Base-by-base conservation (phyloP, 2,329 filamentous ascomycete genomes). In the Mycogone perniciosa region DNA sequence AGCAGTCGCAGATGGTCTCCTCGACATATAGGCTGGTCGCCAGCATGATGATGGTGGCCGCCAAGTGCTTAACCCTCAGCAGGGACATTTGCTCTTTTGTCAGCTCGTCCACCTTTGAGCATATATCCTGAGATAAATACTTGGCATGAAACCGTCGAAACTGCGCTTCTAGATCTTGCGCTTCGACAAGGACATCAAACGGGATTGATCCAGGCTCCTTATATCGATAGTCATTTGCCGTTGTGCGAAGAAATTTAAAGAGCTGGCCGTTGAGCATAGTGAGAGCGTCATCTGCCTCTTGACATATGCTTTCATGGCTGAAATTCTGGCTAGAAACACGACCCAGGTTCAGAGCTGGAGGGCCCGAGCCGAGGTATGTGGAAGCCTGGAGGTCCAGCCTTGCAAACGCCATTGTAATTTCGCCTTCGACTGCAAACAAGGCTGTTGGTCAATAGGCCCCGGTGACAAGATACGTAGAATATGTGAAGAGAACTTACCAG, bases 331-430 rank as follows among this genome's bases (percentile, higher is more conserved):
- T 29, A 26, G 7, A 5, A 20, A 11, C 8, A 6, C 30, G 40
- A 13, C 42, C 44, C 29, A 46, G 44, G 48, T 48, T 41, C 13
- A 54, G 31, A 2, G 44, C 46, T 4, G 54, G 54, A 6, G 52
- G 44, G 7, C 54, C 49, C 6, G 50, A 13, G 1, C 54, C 54
- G 4, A 54, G 40, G 43, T 52, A 56, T 11, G 51, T 43, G 6
- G 54, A 42, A 7, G 52, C 49, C 41, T 56, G 52, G 7, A 54
- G 39, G 39, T 56, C 54, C 1, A 56, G 47, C 5, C 52, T 47
- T 6, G 46, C 44, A 38, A 56, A 54, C 5, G 54, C 54, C 5
- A 45, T 44, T 5, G 44, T 46, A 33, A 56, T 39, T n/a, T 50
- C 54, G 10, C 52, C 44, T 30, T 56, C 54, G 31, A 56, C 54